Percentiles rank a stretch among this genome's conserved stretches.
phyloP scores from a whole-genome alignment of 1,139 yeast species.

The Magnusiomyces starmeri region DNA sequence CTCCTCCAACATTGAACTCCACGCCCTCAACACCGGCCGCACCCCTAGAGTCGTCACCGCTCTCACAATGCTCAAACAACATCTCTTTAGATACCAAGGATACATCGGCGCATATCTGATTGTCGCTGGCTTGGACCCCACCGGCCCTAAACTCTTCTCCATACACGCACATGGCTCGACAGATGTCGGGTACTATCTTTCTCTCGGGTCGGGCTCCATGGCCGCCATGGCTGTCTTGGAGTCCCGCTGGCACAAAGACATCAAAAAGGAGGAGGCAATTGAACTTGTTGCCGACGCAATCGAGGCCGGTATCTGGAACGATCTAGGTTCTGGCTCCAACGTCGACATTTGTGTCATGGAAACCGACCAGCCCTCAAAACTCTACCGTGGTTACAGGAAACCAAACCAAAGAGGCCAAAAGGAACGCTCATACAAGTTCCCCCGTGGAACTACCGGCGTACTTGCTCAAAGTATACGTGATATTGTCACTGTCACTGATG shows the following conservation, averaged over 20 bases:
- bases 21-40: conserved; percentile 72
- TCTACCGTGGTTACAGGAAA: conserved; percentile 78
- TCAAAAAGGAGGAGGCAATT: conserved; percentile 83
- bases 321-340: conserved; percentile 95
- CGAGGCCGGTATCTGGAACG: conserved; percentile 98
- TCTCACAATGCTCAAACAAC: conserved; percentile 87
- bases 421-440: conserved; percentile 74
- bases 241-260: conserved; percentile 70
- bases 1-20: conserved; percentile 84
- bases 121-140: conserved; percentile 95
- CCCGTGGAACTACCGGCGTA: conserved; percentile 87
- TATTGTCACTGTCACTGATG: conserved; percentile 65
- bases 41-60: conserved; percentile 93
- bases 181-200: conserved; percentile 86
- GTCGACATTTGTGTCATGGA: conserved; percentile 97
- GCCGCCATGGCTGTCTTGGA: conserved; percentile 99
- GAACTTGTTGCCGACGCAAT: conserved; percentile 86
- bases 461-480: conserved; percentile 56
- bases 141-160: conserved; percentile 87
- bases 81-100: conserved; percentile 92
- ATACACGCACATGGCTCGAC: conserved; percentile 98
- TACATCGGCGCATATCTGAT: conserved; percentile 94
- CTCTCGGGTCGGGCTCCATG: conserved; percentile 94
- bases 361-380: conserved; percentile 66
- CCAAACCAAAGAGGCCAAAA: conserved; percentile 84